phyloP scores from a whole-genome alignment of 768 basidiomycete genomes.

The Scleroderma bovista region DNA sequence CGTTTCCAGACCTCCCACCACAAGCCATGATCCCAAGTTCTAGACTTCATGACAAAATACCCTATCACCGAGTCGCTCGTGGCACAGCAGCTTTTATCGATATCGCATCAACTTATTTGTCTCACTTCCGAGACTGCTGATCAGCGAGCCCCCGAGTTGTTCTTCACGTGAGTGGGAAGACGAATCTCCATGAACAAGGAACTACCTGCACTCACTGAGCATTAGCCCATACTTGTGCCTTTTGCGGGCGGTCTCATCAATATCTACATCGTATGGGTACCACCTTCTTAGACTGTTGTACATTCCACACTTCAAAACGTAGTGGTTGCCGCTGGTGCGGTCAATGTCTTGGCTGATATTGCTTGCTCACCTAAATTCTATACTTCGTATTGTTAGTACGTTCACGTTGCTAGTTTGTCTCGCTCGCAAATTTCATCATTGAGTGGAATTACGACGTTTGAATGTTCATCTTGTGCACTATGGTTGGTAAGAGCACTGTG shows the following conservation, averaged over 20 bases:
- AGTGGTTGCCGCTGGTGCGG: constrained; percentile 64
- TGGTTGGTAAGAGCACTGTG: no score
- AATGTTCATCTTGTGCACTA: no score
- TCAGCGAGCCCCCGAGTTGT: no score
- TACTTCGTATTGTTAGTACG: no score
- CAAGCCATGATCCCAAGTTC: constrained; percentile 66
- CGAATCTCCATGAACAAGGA: neutral
- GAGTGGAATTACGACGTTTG: no score
- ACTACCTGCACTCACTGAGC: neutral
- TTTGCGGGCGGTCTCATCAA: constrained; percentile 67
- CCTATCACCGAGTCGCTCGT: constrained; percentile 73
- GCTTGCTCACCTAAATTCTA: no score
- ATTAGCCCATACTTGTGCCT: constrained; percentile 53
- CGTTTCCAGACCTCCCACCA: no score
- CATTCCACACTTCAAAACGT: constrained; percentile 53
- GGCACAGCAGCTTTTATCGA: constrained; percentile 63
- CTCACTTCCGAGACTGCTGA: no score
- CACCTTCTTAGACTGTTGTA: constrained; percentile 48
- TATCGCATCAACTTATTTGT: no score
- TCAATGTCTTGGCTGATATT: constrained; percentile 68
- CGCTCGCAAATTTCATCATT: no score
- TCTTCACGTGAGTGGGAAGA: constrained; percentile 46
- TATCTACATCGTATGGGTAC: constrained; percentile 71
- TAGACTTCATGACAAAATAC: constrained; percentile 74
- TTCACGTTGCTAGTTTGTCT: no score